Base-by-base conservation (phyloP, 2,329 filamentous ascomycete species). In the Didymella exigua region DNA sequence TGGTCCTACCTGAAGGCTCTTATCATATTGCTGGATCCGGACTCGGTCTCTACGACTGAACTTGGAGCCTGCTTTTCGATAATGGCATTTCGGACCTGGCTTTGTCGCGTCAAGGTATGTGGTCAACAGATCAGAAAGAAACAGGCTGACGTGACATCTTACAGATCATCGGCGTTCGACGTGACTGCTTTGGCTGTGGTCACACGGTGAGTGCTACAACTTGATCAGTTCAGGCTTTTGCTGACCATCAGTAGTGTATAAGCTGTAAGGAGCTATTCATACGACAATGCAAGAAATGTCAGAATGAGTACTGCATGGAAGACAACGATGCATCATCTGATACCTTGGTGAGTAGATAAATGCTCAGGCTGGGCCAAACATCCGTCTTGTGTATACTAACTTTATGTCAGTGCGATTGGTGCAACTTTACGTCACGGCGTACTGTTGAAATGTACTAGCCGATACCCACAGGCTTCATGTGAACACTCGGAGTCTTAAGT, bases 111-210 rank as follows among this genome's bases (percentile, higher is more conserved):
- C 72, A 68, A 75, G 71, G 73, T 76, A 75, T 73, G 71, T 74
- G 61, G 60, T 68, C 59, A 33, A 41, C 30, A 34, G 43, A 19
- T 56, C n/a, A 29, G 9, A 14, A 59, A 66, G 66, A 64, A 65
- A 64, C 33, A 67, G 54, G 67, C 70, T 75, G 60, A 73, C 69
- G 58, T 58, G 46, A 56, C 48, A 40, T 33, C 45, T 59, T 53
- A 45, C 64, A 77, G 74, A 60, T 71, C 30, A 73, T 77, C 33
- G 84, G 84, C 27, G 84, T 88, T n/a, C 81, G 81, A 61, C 79
- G 84, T 67, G 85, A 91, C 67, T 96, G 92, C 78, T 95, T 90
- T 83, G 91, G 93, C 74, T 96, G 92, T 73, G 91, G 91, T 46
- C 85, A 84, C 59, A 93, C 90, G 56, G 89, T 91, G 77, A 78